Evolutionary conservation across 495 filamentous ascomycete species (phyloP), one percentile per base, ranked within the genome.

Genomic region (Symbiotaphrina buchneri): DNA sequence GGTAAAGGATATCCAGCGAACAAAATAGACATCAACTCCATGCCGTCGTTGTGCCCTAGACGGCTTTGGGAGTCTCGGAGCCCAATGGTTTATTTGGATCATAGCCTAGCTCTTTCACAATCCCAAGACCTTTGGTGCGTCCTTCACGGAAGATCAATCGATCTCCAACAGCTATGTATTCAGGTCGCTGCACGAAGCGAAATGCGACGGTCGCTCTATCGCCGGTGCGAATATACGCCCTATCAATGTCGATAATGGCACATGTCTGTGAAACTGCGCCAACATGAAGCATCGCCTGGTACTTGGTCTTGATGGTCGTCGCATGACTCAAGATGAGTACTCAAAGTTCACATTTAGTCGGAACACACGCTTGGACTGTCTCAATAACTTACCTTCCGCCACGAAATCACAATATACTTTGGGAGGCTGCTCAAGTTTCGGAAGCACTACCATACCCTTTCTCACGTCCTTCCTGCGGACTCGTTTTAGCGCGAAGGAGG

Each of bases 281-380:
- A 13, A 97, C 87, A 43, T 97, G 87, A 14, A 97, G 63, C 87
- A 97, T 97, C 4, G 87, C 90, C 50, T 97, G 87, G 45, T 97
- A 97, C 43, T 84, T 84, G 4, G 79, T 82, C 47, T 90, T 87
- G 51, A 97, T 97, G 27, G 87, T 97, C n/a, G 87, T 97, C 1
- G 87, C 87, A 46, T 97, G 87, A 3, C 75, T 83, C 5, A 97
- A 61, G 37, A 97, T 97, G 4, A 97, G 63, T 3, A 95, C 87
- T 81, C 30, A 20, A 5, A 2, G 30, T 21, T 10, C 8, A 25
- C 23, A 25, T 25, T 8, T 8, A 25, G 23, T 25, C 23, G 8
- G 23, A 25, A 13, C 8, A n/a, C n/a, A n/a, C n/a, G n/a, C n/a
- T n/a, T n/a, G 17, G 15, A 18, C 18, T 14, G 23, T 32, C 32